Conservation (phyloP, 495 filamentous ascomycete species). For the Evernia prunastri region DNA sequence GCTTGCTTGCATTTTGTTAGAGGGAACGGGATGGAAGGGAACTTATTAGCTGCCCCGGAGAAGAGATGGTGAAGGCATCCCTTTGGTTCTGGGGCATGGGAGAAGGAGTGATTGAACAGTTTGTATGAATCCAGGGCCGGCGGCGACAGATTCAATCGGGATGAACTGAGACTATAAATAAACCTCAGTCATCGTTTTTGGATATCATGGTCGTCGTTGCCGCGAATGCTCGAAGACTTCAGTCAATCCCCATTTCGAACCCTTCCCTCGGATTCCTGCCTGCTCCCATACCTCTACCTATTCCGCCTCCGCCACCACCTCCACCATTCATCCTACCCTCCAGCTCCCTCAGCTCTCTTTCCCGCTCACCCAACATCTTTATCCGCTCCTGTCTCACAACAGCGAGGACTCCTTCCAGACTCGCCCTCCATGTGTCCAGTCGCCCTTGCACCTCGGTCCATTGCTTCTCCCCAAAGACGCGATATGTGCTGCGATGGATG, state of each 20-base stretch:
- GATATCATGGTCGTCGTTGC: conserved; percentile 1
- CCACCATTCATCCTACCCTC: conserved; percentile 25
- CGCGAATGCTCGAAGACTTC: conserved; percentile 1
- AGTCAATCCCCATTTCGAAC: conserved; percentile 26
- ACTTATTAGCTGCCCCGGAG: no score
- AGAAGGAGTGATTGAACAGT: no score
- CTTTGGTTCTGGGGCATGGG: no score
- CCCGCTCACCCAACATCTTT: conserved; percentile 44
- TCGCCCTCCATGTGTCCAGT: conserved; percentile 81
- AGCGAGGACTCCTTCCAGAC: conserved; percentile 63
- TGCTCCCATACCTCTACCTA: conserved; percentile 19
- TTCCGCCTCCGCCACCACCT: conserved; percentile 17
- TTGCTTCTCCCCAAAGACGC: conserved; percentile 95
- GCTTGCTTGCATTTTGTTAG: no score
- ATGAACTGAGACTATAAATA: no score
- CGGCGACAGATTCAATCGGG: not conserved
- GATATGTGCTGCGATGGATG: conserved; percentile 88
- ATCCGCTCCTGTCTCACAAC: conserved; percentile 74
- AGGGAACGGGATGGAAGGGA: no score
- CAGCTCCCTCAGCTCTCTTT: conserved; percentile 27
- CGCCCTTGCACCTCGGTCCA: conserved; percentile 89
- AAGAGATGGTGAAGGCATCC: no score
- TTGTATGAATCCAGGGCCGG: no score
- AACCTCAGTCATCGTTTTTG: not conserved
- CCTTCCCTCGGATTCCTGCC: conserved; percentile 17